phyloP scores from a whole-genome alignment of 2,329 filamentous ascomycete species.

The Beauveria sp. region DNA sequence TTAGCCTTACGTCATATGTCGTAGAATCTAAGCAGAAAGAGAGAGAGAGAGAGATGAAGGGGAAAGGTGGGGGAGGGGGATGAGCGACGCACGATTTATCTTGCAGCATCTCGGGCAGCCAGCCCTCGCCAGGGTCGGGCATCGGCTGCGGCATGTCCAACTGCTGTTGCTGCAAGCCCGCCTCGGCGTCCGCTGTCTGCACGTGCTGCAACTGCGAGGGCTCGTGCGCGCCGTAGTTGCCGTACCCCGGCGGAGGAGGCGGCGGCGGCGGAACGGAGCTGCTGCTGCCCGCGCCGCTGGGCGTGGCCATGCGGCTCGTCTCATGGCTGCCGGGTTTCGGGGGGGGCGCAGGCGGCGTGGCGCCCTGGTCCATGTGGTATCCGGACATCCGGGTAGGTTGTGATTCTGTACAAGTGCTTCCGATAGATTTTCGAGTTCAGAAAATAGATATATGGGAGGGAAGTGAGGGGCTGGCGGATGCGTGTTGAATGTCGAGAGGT shows the following conservation, averaged over 20 bases:
- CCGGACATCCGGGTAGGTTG: constrained; percentile 19
- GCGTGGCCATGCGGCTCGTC: constrained; percentile 58
- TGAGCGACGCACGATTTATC: constrained; percentile 64
- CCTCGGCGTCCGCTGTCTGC: constrained; percentile 18
- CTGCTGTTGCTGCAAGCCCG: constrained; percentile 12
- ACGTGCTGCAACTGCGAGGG: constrained; percentile 13
- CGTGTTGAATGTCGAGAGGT: not conserved
- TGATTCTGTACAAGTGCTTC: not conserved
- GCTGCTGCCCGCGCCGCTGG: constrained; percentile 43
- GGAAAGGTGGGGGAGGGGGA: not conserved
- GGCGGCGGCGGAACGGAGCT: constrained; percentile 37
- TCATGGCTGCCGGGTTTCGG: constrained; percentile 67
- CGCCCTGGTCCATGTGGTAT: constrained; percentile 22
- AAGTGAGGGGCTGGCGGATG: not conserved
- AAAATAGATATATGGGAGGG: not conserved
- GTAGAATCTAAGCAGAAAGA: too few species aligned
- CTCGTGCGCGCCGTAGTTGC: constrained; percentile 9
- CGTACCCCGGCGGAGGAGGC: constrained; percentile 20
- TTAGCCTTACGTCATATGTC: not conserved
- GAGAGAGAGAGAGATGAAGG: not conserved
- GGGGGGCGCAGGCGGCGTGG: constrained; percentile 57
- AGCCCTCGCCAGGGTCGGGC: constrained; percentile 59
- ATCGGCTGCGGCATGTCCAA: constrained; percentile 28
- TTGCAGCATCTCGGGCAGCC: constrained; percentile 69
- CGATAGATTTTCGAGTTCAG: too few species aligned